phyloP scores from a whole-genome alignment of 495 filamentous ascomycete species.

The Xylaria bambusicola region DNA sequence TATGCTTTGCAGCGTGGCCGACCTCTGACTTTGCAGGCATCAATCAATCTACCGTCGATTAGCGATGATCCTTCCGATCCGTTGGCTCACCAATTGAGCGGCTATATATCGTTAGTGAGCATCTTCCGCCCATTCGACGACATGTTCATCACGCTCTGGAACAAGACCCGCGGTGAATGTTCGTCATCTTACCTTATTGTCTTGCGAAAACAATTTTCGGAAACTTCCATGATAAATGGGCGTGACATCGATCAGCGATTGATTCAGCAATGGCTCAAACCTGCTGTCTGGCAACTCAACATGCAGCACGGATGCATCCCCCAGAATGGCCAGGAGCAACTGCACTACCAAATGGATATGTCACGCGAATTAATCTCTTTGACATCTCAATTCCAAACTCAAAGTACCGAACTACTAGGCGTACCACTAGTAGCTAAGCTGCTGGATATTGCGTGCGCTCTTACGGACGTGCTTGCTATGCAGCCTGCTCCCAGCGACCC shows the following conservation, averaged over 20 bases:
- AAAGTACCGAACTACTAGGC: constrained; percentile 32
- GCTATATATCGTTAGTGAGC: constrained; percentile 65
- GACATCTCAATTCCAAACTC: constrained; percentile 59
- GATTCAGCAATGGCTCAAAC: constrained; percentile 84
- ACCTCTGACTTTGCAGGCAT: constrained; percentile 58
- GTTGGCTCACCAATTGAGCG: constrained; percentile 51
- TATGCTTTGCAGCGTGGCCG: constrained; percentile 78
- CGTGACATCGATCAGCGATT: constrained; percentile 69
- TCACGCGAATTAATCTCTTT: constrained; percentile 67
- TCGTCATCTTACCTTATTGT: constrained; percentile 59
- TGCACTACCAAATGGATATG: constrained; percentile 71
- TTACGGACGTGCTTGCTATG: constrained; percentile 72
- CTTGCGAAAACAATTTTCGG: constrained; percentile 66
- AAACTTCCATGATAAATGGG: constrained; percentile 60
- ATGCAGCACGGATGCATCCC: constrained; percentile 51
- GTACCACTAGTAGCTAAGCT: constrained; percentile 67
- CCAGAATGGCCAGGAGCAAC: constrained; percentile 54
- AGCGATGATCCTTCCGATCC: constrained; percentile 64
- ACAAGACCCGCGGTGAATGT: constrained; percentile 62
- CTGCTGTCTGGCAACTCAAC: constrained; percentile 73
- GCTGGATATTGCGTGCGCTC: constrained; percentile 70
- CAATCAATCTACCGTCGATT: constrained; percentile 64
- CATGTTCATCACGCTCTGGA: constrained; percentile 69
- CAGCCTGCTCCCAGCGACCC: constrained; percentile 59
- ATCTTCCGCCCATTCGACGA: constrained; percentile 76